Percentiles rank a stretch among this genome's conserved stretches.
These are phyloP conservation scores for Pinus taeda DNA, from an alignment of 75 land plant genomes.

Conservation along the genomic window DNA sequence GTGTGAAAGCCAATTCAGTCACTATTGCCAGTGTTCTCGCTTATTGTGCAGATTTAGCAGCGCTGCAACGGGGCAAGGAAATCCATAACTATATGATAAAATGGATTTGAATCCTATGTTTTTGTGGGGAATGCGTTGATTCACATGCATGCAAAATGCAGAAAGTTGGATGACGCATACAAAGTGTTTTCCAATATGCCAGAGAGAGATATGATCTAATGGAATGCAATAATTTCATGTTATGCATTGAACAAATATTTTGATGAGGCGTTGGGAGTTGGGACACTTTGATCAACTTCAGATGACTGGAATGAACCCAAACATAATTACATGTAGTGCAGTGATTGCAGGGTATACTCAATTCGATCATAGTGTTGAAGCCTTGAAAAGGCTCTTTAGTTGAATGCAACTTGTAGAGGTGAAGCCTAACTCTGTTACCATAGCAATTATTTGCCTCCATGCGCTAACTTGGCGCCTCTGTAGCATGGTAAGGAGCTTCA, in stretches of 20 bases:
- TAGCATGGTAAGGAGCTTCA: constrained; percentile 26
- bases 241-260: constrained; percentile 6
- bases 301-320: constrained; percentile 7
- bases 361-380: constrained; percentile 14
- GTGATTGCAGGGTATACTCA: constrained; percentile 23
- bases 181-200: constrained; percentile 13
- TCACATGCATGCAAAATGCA: constrained; percentile 12
- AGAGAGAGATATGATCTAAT: constrained; percentile 11
- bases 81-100: constrained; percentile 16
- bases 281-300: constrained; percentile 19
- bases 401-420: constrained; percentile 18
- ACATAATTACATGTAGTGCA: constrained; percentile 19
- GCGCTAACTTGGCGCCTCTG: constrained; percentile 24
- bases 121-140: constrained; percentile 20
- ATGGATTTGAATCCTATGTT: constrained; percentile 10
- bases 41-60: background rate
- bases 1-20: constrained; percentile 3
- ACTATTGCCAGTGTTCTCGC: background rate
- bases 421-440: constrained; percentile 14
- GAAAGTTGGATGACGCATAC: constrained; percentile 12
- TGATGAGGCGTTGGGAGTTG: constrained; percentile 8
- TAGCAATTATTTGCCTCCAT: constrained; percentile 25
- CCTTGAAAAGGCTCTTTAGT: constrained; percentile 19
- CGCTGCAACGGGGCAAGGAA: constrained; percentile 4
- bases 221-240: constrained; percentile 29